phyloP scores from a whole-genome alignment of 345 rosid species.

The Populus deltoides region DNA sequence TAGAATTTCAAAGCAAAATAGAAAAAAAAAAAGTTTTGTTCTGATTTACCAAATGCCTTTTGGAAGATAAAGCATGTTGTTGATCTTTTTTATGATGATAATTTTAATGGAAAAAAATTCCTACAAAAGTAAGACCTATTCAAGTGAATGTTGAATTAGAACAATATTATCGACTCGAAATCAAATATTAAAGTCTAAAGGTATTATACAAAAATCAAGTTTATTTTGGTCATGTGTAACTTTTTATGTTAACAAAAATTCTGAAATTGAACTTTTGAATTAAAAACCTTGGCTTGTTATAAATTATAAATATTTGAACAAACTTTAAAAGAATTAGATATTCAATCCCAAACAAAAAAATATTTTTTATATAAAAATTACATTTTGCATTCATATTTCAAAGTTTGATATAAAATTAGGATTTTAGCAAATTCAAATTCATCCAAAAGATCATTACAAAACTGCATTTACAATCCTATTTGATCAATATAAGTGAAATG shows the following conservation, averaged over 20 bases:
- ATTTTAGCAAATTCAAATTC: not conserved
- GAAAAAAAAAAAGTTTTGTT: not conserved
- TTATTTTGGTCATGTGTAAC: not conserved
- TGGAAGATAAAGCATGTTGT: not conserved
- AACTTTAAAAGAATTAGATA: not conserved
- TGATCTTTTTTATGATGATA: not conserved
- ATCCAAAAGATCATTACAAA: too few species aligned
- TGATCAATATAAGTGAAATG: not conserved
- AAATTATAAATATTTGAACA: not conserved
- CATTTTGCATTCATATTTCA: too few species aligned
- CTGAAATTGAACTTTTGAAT: not conserved
- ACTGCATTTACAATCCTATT: too few species aligned
- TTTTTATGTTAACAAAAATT: not conserved
- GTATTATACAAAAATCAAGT: not conserved
- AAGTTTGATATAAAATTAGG: not conserved
- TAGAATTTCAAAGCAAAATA: not conserved
- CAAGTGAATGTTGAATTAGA: not conserved
- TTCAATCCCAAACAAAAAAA: not conserved
- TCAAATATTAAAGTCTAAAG: not conserved
- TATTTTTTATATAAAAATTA: too few species aligned
- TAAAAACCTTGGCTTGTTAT: not conserved
- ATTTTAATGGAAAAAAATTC: not conserved
- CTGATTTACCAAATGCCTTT: not conserved
- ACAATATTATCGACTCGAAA: not conserved
- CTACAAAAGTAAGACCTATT: not conserved